Evolutionary conservation across 192 early-diverging fungal species (phyloP).

Genomic region (Haplosporangium gracile): DNA sequence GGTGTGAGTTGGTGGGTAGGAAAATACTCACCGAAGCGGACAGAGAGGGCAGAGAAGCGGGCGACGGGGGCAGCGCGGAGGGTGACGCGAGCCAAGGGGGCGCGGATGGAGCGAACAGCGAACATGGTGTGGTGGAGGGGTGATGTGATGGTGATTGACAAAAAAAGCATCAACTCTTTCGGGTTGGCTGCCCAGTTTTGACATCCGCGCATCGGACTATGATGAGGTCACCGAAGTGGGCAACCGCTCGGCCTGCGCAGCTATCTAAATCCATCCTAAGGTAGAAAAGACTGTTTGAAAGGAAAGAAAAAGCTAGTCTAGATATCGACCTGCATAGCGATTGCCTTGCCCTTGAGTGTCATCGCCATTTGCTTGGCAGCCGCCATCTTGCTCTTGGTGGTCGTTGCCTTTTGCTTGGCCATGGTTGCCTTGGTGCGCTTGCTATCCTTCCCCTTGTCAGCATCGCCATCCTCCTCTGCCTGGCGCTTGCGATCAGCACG

Average conservation of each 20-base stretch:
- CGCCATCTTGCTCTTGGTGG: neutral
- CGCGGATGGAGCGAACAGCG: constrained; percentile 63
- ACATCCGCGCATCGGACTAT: constrained; percentile 6
- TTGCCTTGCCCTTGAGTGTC: constrained; percentile 12
- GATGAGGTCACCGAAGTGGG: constrained; percentile 3
- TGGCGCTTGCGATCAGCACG: constrained; percentile 2
- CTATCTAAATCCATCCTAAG: constrained; percentile 11
- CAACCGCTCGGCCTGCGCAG: neutral
- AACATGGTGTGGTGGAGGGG: constrained; percentile 50
- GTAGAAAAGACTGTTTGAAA: neutral
- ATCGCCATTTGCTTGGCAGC: neutral
- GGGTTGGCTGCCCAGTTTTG: neutral
- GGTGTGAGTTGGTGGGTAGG: neutral
- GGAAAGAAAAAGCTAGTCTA: constrained; percentile 1
- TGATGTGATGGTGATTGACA: constrained; percentile 9
- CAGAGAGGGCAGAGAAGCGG: constrained; percentile 65
- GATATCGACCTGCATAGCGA: neutral
- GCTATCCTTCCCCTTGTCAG: constrained; percentile 1
- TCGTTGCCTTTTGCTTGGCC: constrained; percentile 17
- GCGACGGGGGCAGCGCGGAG: constrained; percentile 55
- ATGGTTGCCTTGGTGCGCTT: constrained; percentile 18
- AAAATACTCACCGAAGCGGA: constrained; percentile 62
- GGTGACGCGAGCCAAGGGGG: constrained; percentile 52
- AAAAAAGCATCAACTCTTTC: constrained; percentile 2
- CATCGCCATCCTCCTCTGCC: constrained; percentile 6